These are phyloP conservation scores for Trametes versicolor DNA, from an alignment of 1,284 basidiomycete species.

Conservation along the genomic window DNA sequence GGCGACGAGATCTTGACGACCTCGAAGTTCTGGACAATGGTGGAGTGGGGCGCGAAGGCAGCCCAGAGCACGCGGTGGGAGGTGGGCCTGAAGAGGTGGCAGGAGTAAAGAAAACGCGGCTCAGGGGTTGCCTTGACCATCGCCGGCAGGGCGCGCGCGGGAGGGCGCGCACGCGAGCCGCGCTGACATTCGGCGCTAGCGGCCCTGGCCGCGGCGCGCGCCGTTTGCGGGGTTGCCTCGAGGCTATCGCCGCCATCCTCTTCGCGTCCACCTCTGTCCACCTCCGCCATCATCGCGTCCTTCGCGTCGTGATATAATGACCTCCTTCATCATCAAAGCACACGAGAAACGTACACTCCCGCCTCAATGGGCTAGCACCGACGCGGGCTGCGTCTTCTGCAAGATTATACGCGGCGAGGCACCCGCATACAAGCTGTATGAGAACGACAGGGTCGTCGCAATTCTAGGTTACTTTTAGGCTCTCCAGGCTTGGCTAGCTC, in stretches of 20 bases:
- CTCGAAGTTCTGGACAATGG: neutral
- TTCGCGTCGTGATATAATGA: slow-evolving; percentile 56
- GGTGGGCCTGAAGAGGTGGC: slow-evolving; percentile 5
- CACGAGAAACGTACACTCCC: slow-evolving; percentile 59
- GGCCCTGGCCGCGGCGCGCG: neutral
- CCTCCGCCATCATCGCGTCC: neutral
- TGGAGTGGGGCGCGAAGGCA: neutral
- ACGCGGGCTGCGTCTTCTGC: slow-evolving; percentile 69
- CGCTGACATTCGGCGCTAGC: neutral
- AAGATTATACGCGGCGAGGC: slow-evolving; percentile 61
- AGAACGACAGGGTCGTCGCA: slow-evolving; percentile 73
- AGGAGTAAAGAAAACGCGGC: slow-evolving; percentile 8
- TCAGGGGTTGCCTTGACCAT: slow-evolving; percentile 17
- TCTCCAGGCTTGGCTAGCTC: slow-evolving; percentile 18
- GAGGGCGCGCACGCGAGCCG: neutral
- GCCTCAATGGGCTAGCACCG: slow-evolving; percentile 55
- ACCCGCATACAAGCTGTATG: slow-evolving; percentile 63
- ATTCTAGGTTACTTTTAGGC: slow-evolving; percentile 61
- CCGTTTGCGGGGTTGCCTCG: slow-evolving; percentile 2
- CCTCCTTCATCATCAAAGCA: slow-evolving; percentile 76
- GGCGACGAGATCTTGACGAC: slow-evolving; percentile 2
- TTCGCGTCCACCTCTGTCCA: neutral
- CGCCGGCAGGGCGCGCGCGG: slow-evolving; percentile 7
- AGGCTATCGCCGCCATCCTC: slow-evolving; percentile 13
- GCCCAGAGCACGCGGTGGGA: neutral